A percentile compares a stretch with the other conserved stretches of the same genome.
phyloP scores from a whole-genome alignment of 371 early-diverging fungal species.

The Zychaea mexicana region DNA sequence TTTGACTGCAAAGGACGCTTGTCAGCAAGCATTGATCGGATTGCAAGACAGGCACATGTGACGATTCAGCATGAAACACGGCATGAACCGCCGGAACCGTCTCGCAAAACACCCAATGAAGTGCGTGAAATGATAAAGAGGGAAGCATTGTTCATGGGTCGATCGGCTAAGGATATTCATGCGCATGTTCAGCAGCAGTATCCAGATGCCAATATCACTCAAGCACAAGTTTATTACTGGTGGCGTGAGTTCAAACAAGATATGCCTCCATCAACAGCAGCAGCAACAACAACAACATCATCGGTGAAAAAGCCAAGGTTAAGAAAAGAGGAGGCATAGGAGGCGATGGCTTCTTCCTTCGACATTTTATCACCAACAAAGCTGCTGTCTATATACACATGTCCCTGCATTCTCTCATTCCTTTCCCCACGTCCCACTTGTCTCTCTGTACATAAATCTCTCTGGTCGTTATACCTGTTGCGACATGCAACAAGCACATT shows the following conservation, averaged over 20 bases:
- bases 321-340: too few species aligned
- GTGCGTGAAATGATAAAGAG: not conserved
- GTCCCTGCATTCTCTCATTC: too few species aligned
- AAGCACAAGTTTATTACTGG: constrained; percentile 16
- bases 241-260: constrained; percentile 13
- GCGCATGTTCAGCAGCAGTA: constrained; percentile 5
- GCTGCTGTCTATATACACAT: too few species aligned
- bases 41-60: constrained; percentile 3
- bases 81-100: constrained; percentile 10
- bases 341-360: too few species aligned
- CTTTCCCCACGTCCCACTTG: too few species aligned
- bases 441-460: too few species aligned
- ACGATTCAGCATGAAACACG: constrained; percentile 7
- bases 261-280: too few species aligned
- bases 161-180: constrained; percentile 3
- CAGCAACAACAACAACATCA: not conserved
- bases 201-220: constrained; percentile 7
- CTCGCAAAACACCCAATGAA: constrained; percentile 6
- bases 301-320: not conserved
- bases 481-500: too few species aligned
- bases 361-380: too few species aligned
- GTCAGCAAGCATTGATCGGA: constrained; percentile 9
- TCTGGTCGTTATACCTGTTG: too few species aligned
- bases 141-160: not conserved
- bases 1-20: constrained; percentile 9